Evolutionary conservation across 1,284 basidiomycete species (phyloP).

Genomic region (Vanrija sp.): DNA sequence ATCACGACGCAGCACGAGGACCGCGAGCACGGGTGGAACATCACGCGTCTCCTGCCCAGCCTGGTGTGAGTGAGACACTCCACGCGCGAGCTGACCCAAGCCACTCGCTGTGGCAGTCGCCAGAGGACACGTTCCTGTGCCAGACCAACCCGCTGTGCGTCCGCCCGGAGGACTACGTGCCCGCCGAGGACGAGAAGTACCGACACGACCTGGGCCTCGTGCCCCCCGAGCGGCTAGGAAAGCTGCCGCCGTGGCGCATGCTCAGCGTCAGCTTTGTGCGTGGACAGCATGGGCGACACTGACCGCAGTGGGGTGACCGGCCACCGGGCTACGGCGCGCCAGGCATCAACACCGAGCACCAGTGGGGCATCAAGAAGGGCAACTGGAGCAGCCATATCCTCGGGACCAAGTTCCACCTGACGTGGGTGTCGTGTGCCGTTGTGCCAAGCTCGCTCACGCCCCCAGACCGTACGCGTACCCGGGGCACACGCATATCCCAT

Average conservation of each 20-base stretch:
- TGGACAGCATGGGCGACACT: too few species aligned
- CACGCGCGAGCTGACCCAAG: neutral
- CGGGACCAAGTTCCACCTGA: conserved; percentile 40
- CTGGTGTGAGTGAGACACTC: neutral
- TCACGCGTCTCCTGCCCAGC: neutral
- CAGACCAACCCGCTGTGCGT: conserved; percentile 42
- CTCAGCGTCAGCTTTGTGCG: conserved; percentile 41
- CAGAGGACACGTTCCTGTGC: conserved; percentile 31
- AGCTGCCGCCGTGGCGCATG: conserved; percentile 40
- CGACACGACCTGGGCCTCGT: conserved; percentile 24
- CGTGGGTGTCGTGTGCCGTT: conserved; percentile 17
- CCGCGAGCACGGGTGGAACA: neutral
- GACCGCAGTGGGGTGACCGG: conserved; percentile 6
- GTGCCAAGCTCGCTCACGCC: neutral
- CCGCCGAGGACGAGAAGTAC: conserved; percentile 17
- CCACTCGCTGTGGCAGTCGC: conserved; percentile 5
- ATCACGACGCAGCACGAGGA: neutral
- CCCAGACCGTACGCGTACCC: conserved; percentile 36
- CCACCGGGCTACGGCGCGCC: conserved; percentile 18
- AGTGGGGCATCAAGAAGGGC: conserved; percentile 29
- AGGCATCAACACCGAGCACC: conserved; percentile 1
- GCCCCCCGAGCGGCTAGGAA: conserved; percentile 31
- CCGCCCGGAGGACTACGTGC: conserved; percentile 35
- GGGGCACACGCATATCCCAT: conserved; percentile 33
- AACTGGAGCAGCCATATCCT: conserved; percentile 39